Conservation (phyloP, 257 asterid species). For the Primulina tabacum region DNA sequence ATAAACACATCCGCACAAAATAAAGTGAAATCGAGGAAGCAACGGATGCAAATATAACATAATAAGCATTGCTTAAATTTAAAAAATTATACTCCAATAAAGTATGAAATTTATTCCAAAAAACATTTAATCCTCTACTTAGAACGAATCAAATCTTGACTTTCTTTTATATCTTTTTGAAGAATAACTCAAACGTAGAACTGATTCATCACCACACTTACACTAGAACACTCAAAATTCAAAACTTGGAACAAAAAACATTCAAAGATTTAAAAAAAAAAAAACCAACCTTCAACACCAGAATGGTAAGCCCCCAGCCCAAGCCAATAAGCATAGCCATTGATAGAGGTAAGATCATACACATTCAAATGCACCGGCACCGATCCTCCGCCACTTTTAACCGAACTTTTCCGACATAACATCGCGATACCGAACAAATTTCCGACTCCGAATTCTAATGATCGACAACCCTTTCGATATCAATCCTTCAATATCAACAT, state of each 20-base stretch:
- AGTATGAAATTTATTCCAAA: no score
- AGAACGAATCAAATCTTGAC: background rate
- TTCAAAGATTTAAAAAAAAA: background rate
- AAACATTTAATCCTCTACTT: no score
- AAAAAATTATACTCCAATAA: no score
- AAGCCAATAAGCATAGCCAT: conserved; percentile 83
- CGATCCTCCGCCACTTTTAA: conserved; percentile 45
- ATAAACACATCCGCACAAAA: no score
- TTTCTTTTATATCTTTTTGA: background rate
- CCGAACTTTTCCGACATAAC: conserved; percentile 59
- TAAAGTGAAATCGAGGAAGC: no score
- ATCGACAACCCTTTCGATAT: conserved; percentile 7
- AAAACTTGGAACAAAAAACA: background rate
- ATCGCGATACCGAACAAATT: conserved; percentile 26
- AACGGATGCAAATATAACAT: background rate
- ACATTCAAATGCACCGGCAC: conserved; percentile 70
- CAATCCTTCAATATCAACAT: background rate
- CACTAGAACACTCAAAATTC: background rate
- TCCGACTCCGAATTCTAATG: background rate
- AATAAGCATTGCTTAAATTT: background rate
- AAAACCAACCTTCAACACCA: conserved; percentile 68
- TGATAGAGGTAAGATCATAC: conserved; percentile 69
- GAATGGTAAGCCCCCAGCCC: conserved; percentile 92
- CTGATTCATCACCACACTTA: conserved; percentile 15
- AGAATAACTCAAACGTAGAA: conserved; percentile 19